Evolutionary conservation across 2,329 filamentous ascomycete genomes (phyloP), one percentile per base, ranked within the genome.

Genomic region (Colletotrichum sp.): DNA sequence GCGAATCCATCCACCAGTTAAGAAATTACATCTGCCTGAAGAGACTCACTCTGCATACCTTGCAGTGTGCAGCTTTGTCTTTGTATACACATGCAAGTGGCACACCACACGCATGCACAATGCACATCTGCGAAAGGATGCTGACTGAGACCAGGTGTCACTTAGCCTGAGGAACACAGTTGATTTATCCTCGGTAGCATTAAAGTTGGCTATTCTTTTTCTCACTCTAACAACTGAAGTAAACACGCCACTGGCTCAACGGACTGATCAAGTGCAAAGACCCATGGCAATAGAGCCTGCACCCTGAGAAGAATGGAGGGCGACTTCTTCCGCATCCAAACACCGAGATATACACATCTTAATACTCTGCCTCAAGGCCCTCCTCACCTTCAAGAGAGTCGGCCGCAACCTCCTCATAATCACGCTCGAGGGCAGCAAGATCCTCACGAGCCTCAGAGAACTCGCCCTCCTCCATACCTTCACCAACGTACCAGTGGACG

Each of bases 391-490:
- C 96, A 82, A 98, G 88, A 78, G 96, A 98, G 88, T 98, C 96
- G 83, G 95, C 95, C 79, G 96, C 96, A 84, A 98, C 97, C 89
- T 99, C 97, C 89, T 98, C 96, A 89, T 99, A 99, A 86, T 99
- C 96, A 81, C 96, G 94, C 93, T 99, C 97, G 78, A 99, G 92
- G 81, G 97, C 97, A 86, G 97, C 97, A 86, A 99, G 90, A 89
- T 99, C 97, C 90, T 99, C 97, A 87, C 97, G 96, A 79, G 97
- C 97, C 91, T 99, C 97, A 74, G 95, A 98, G 93, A 99, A 99
- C 89, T 99, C 97, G 88, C 97, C 97, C 88, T 99, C 97, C 92
- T 99, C 97, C 97, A 99, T 99, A 93, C 97, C 97, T 91, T 98
- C 97, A 90, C 97, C 97, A 85, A 99, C 97, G 84, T 98, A 99